Evolutionary conservation across 208 protist genomes (phyloP).

Genomic region (Leishmania major): DNA sequence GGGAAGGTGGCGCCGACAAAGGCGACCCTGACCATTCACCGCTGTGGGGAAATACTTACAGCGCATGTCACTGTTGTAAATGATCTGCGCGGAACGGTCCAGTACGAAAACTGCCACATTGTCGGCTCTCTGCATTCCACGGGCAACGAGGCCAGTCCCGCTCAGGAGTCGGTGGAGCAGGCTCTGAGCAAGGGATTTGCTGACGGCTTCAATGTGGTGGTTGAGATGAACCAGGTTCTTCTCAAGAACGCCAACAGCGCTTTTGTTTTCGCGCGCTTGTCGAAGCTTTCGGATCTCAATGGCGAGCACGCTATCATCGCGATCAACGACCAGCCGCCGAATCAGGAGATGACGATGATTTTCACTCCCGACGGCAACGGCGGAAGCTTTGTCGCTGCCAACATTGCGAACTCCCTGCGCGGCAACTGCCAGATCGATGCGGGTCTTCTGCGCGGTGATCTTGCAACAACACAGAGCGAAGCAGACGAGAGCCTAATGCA

Average conservation of each 20-base stretch:
- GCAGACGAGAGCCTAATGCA: slow-evolving; percentile 32
- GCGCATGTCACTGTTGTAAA: slow-evolving; percentile 45
- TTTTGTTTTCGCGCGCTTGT: slow-evolving; percentile 43
- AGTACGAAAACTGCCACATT: slow-evolving; percentile 36
- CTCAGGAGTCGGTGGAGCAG: slow-evolving; percentile 58
- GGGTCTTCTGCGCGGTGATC: slow-evolving; percentile 42
- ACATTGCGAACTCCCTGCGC: slow-evolving; percentile 57
- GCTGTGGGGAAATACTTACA: slow-evolving; percentile 33
- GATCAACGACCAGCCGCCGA: slow-evolving; percentile 55
- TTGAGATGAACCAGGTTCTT: slow-evolving; percentile 42
- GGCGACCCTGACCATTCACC: slow-evolving; percentile 42
- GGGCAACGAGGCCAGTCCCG: slow-evolving; percentile 37
- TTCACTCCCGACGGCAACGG: slow-evolving; percentile 45
- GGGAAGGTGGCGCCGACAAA: slow-evolving; percentile 29
- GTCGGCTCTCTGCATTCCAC: slow-evolving; percentile 45
- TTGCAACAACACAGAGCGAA: slow-evolving; percentile 50
- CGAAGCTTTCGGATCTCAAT: slow-evolving; percentile 46
- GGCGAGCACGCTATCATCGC: slow-evolving; percentile 64
- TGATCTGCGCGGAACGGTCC: slow-evolving; percentile 46
- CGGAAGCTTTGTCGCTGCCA: slow-evolving; percentile 49
- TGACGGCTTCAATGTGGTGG: slow-evolving; percentile 46
- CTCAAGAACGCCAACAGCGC: slow-evolving; percentile 53
- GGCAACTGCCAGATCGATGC: slow-evolving; percentile 57
- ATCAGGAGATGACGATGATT: slow-evolving; percentile 45
- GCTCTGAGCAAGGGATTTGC: slow-evolving; percentile 45